Conservation (phyloP, 768 basidiomycete species). For the Dacryopinax spathularia region DNA sequence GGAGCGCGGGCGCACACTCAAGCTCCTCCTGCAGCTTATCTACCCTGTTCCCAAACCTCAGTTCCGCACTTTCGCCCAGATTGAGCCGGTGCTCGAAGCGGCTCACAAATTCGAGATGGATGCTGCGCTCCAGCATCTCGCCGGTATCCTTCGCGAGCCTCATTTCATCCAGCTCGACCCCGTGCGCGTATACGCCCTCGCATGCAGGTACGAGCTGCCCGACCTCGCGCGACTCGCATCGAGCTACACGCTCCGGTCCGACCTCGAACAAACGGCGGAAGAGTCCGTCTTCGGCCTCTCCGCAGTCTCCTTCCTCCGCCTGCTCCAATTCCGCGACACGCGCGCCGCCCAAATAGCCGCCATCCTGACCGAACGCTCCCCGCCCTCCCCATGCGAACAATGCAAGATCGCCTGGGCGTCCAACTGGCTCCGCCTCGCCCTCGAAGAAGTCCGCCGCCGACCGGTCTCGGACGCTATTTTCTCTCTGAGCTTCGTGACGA, state of each 20-base stretch:
- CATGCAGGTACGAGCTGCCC: neutral
- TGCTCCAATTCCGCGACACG: conserved; percentile 3
- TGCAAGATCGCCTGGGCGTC: conserved; percentile 3
- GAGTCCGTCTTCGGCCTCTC: conserved; percentile 3
- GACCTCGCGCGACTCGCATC: neutral
- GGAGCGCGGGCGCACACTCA: neutral
- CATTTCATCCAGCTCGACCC: conserved; percentile 1
- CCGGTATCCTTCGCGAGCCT: neutral
- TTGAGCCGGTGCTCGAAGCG: conserved; percentile 1
- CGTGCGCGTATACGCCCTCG: neutral
- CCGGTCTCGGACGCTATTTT: neutral
- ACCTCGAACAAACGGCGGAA: neutral
- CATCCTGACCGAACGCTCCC: neutral
- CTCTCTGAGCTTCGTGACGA: neutral
- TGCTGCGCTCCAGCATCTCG: neutral
- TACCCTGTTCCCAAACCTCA: neutral
- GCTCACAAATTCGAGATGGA: conserved; percentile 3
- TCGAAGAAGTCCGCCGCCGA: neutral
- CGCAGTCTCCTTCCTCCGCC: neutral
- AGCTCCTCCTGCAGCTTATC: conserved; percentile 1
- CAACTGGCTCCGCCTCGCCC: neutral
- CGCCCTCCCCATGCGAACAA: neutral
- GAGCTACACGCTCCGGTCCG: neutral
- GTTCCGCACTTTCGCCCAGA: conserved; percentile 2
- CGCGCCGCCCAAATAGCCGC: neutral